Percentiles rank a stretch among this genome's conserved stretches.
Evolutionary conservation across 192 early-diverging fungal genomes (phyloP).

Genomic region (Rhizophagus sp.): DNA sequence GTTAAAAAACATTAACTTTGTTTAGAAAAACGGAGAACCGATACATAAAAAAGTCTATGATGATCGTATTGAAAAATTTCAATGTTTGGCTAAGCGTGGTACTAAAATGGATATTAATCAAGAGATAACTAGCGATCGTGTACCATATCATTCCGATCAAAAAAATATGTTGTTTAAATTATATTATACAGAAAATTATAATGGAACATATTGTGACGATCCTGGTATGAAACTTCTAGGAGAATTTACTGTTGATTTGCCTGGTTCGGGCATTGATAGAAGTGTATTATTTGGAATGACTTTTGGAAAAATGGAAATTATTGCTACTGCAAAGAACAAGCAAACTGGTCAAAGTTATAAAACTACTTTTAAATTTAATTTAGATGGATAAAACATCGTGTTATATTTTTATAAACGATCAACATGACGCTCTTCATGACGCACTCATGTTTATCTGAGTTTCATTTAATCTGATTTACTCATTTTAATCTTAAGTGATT

Average conservation of each 20-base stretch:
- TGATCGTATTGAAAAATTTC: no score
- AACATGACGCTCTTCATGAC: no score
- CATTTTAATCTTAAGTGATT: no score
- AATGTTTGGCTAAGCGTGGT: no score
- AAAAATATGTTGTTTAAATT: background rate
- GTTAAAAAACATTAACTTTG: no score
- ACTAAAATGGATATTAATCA: no score
- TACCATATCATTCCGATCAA: background rate
- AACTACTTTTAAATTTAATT: background rate
- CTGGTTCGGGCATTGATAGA: background rate
- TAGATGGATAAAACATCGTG: background rate
- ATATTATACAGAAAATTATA: background rate
- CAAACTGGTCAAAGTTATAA: background rate
- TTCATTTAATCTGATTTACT: no score
- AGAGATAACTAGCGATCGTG: no score
- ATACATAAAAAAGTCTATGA: background rate
- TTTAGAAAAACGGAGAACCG: background rate
- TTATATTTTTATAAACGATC: no score
- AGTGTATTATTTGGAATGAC: background rate
- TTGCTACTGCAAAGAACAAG: background rate
- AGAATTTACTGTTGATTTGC: background rate
- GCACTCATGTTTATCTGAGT: no score
- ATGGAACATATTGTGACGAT: constrained; percentile 4
- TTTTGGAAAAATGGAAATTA: constrained; percentile 16
- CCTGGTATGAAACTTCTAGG: background rate